Percentiles rank a stretch among this genome's conserved stretches.
Evolutionary conservation across 2,329 filamentous ascomycete genomes (phyloP).

Genomic region (Epichloe typhina): DNA sequence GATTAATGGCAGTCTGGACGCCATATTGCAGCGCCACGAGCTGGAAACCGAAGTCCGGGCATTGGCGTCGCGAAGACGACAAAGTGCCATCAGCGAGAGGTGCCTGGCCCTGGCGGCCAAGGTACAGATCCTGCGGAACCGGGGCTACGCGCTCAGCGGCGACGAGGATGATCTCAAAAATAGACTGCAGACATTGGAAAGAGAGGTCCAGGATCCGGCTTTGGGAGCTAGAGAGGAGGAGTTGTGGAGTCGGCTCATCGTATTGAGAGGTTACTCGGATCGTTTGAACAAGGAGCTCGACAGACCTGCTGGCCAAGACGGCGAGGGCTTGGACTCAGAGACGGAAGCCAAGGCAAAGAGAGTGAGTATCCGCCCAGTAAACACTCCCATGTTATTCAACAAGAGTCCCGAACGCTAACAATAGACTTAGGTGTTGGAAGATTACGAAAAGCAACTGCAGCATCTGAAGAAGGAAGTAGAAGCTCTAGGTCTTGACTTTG

Average conservation of each 20-base stretch:
- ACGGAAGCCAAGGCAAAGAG: slow-evolving; percentile 61
- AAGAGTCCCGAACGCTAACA: background rate
- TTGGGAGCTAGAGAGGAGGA: slow-evolving; percentile 68
- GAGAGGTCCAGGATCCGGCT: slow-evolving; percentile 58
- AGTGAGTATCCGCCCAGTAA: slow-evolving; percentile 30
- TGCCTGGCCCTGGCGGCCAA: slow-evolving; percentile 64
- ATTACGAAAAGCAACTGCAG: slow-evolving; percentile 68
- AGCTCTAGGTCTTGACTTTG: slow-evolving; percentile 43
- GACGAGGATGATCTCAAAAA: slow-evolving; percentile 68
- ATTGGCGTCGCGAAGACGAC: slow-evolving; percentile 57
- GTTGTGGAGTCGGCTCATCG: slow-evolving; percentile 71
- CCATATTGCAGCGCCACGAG: slow-evolving; percentile 64
- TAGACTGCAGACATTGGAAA: slow-evolving; percentile 56
- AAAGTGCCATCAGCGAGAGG: slow-evolving; percentile 58
- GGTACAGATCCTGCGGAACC: slow-evolving; percentile 67
- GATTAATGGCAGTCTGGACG: slow-evolving; percentile 61
- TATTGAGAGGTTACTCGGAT: slow-evolving; percentile 58
- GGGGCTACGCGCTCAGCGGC: slow-evolving; percentile 67
- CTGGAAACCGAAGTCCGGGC: slow-evolving; percentile 62
- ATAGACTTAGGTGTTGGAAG: slow-evolving; percentile 53
- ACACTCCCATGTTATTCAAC: background rate
- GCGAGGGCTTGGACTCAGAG: slow-evolving; percentile 52
- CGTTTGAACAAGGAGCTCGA: slow-evolving; percentile 62
- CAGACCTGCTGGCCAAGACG: slow-evolving; percentile 44
- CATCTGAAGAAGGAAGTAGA: slow-evolving; percentile 64